Conservation (phyloP, 495 filamentous ascomycete species). For the Xylaria curta region DNA sequence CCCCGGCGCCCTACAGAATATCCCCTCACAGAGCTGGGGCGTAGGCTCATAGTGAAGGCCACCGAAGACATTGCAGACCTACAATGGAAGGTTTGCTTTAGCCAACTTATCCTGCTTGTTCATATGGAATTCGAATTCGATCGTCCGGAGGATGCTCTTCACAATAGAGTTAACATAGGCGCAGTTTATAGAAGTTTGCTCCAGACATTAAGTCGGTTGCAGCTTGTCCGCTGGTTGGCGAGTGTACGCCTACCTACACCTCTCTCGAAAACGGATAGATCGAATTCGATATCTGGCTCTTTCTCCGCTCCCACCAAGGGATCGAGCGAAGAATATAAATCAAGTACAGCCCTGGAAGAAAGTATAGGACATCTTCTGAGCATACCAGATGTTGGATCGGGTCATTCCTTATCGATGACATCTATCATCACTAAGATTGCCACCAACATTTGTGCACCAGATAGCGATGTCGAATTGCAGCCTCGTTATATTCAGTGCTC, state of each 20-base stretch:
- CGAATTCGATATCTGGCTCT: conserved; percentile 31
- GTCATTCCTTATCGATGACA: conserved; percentile 45
- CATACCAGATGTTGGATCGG: conserved; percentile 39
- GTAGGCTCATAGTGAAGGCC: conserved; percentile 71
- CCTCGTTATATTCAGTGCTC: conserved; percentile 69
- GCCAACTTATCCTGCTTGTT: conserved; percentile 81
- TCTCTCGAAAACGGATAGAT: conserved; percentile 44
- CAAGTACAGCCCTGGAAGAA: conserved; percentile 58
- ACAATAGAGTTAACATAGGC: conserved; percentile 68
- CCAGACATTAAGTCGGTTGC: conserved; percentile 70
- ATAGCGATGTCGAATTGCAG: conserved; percentile 57
- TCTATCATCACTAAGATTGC: conserved; percentile 59
- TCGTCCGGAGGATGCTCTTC: conserved; percentile 65
- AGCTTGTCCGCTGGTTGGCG: conserved; percentile 82
- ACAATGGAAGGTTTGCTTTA: conserved; percentile 72
- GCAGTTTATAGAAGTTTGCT: conserved; percentile 72
- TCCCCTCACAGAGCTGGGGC: conserved; percentile 72
- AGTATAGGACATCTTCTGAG: conserved; percentile 57
- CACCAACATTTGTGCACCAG: conserved; percentile 58
- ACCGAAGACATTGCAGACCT: conserved; percentile 78
- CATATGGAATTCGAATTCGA: conserved; percentile 83
- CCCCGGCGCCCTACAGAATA: conserved; percentile 44
- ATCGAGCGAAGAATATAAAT: conserved; percentile 45
- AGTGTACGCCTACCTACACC: conserved; percentile 58
- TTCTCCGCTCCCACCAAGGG: conserved; percentile 42